Evolutionary conservation across 768 basidiomycete species (phyloP).

Genomic region (Russula lepida): DNA sequence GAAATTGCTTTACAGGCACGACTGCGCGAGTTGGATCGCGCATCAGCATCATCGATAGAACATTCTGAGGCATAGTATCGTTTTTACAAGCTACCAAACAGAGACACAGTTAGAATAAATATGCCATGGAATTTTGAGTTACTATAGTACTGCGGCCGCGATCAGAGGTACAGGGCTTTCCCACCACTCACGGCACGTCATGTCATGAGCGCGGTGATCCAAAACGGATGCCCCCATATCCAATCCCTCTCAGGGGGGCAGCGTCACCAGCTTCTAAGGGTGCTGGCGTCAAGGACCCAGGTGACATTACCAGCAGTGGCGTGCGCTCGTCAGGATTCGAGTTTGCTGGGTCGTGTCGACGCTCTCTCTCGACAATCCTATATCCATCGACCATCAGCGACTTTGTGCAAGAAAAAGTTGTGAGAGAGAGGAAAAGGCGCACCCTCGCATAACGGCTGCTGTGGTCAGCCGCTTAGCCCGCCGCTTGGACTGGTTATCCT

Average conservation of each 20-base stretch:
- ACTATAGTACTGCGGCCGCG: neutral
- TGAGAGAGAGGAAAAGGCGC: slow-evolving; percentile 21
- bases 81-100: neutral
- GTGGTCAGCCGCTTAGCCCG: slow-evolving; percentile 64
- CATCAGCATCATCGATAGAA: neutral
- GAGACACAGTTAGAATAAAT: neutral
- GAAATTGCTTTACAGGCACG: neutral
- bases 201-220: slow-evolving; percentile 4
- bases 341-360: slow-evolving; percentile 18
- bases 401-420: neutral
- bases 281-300: too few species aligned
- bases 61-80: neutral
- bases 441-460: slow-evolving; percentile 75
- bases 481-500: slow-evolving; percentile 77
- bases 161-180: slow-evolving; percentile 31
- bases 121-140: neutral
- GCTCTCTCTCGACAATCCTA: slow-evolving; percentile 51
- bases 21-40: slow-evolving; percentile 14
- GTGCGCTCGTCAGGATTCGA: slow-evolving; percentile 6
- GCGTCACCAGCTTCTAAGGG: neutral
- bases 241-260: neutral
- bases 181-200: neutral
- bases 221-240: slow-evolving; percentile 1
- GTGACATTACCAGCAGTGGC: slow-evolving; percentile 8
- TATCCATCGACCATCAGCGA: neutral